These are phyloP conservation scores for Galeopsis tetrahit DNA, from an alignment of 257 asterid species.

Conservation along the genomic window DNA sequence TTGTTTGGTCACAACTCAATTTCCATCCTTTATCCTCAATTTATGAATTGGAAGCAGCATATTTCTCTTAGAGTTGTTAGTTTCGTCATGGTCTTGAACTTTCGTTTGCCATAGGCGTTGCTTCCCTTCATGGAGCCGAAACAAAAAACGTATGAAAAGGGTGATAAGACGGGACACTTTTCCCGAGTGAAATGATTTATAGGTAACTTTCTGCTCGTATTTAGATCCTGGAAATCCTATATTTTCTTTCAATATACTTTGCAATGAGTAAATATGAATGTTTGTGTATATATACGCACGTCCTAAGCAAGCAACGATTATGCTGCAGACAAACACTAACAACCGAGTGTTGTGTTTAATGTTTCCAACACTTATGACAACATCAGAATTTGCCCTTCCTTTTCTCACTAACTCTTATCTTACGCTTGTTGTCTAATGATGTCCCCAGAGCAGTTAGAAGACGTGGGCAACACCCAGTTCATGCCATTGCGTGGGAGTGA, in stretches of 20 bases:
- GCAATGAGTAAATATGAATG: neutral
- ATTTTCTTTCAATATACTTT: neutral
- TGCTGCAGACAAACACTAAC: slow-evolving; percentile 70
- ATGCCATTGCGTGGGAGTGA: no score
- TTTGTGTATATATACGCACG: neutral
- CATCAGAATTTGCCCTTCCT: no score
- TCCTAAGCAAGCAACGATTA: slow-evolving; percentile 23
- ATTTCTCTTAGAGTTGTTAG: slow-evolving; percentile 1
- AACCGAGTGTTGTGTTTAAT: no score
- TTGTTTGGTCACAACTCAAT: no score
- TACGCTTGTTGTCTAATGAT: no score
- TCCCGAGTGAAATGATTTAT: slow-evolving; percentile 77
- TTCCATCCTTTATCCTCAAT: neutral
- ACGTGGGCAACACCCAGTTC: no score
- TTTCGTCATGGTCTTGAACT: neutral
- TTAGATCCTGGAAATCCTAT: neutral
- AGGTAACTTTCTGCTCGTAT: slow-evolving; percentile 44
- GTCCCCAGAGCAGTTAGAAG: no score
- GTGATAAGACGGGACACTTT: slow-evolving; percentile 52
- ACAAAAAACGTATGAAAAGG: slow-evolving; percentile 45
- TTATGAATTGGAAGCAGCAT: neutral
- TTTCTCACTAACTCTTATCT: no score
- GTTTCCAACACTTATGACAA: no score
- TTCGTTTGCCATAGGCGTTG: slow-evolving; percentile 47
- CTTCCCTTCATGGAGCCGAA: slow-evolving; percentile 85